Evolutionary conservation across 495 filamentous ascomycete genomes (phyloP), one percentile per base, ranked within the genome.

Genomic region (Lasiosphaeris hirsuta): DNA sequence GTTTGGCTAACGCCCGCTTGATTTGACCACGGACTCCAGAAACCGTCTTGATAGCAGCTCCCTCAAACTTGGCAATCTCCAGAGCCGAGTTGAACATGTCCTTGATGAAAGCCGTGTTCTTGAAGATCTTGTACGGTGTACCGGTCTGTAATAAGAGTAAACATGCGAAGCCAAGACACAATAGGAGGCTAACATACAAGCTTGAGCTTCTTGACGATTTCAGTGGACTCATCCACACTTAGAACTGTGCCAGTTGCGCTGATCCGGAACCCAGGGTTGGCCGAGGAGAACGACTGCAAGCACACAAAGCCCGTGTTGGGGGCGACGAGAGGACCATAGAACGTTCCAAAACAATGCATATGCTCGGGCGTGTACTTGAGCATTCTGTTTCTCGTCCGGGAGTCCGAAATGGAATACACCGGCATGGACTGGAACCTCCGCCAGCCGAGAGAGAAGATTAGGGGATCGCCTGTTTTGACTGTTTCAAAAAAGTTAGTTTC

Each of bases 191-290:
- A 18, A 64, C 61, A 13, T 62, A 63, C 79, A 30, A 98, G 82
- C 70, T 97, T 98, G 64, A 98, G 84, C 78, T 98, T 98, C 81
- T 98, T 98, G 66, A 97, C 95, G 61, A 98, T 97, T 65, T 97
- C 93, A 0, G 89, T 89, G 43, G 86, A 88, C 70, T 96, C 90
- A 67, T 98, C 94, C 10, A 98, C 95, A 63, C 84, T 89, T 47
- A 96, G 71, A 13, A 98, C 91, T 2, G 93, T 92, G 37, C 94
- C 94, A 6, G 93, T 96, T 8, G 94, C 94, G 4, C 94, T 88
- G 48, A 98, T 87, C 19, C 94, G 86, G 81, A 98, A 98, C 13
- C 90, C 90, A 0, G 93, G 90, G 50, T 83, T 93, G 63, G 89
- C 85, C 59, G 90, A 87, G 0, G 89, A 93, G 68, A 97, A 89